Percentiles rank a stretch among this genome's conserved stretches.
These are phyloP conservation scores for Alternaria burnsii DNA, from an alignment of 2,329 filamentous ascomycete genomes.

Conservation along the genomic window DNA sequence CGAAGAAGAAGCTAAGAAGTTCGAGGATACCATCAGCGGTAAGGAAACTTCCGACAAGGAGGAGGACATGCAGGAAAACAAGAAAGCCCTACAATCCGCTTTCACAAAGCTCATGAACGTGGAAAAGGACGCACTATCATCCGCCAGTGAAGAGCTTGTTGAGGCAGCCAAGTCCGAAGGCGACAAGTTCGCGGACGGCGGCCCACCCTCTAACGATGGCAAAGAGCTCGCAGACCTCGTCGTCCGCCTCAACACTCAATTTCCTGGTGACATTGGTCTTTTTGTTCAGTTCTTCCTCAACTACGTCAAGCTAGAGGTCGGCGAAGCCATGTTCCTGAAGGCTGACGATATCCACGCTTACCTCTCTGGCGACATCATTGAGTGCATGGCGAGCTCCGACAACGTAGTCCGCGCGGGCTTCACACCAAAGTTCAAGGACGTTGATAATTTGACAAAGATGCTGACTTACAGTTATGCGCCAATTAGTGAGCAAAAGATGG, in stretches of 20 bases:
- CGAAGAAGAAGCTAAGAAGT: constrained; percentile 57
- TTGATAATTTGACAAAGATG: constrained; percentile 86
- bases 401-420: constrained; percentile 97
- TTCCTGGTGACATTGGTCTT: constrained; percentile 85
- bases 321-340: constrained; percentile 94
- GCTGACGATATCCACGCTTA: constrained; percentile 99
- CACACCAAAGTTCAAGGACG: constrained; percentile 98
- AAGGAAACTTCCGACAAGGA: constrained; percentile 60
- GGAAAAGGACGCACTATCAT: constrained; percentile 69
- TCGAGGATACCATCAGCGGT: constrained; percentile 60
- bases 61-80: constrained; percentile 66
- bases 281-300: constrained; percentile 98
- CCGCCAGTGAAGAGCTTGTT: constrained; percentile 74
- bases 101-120: constrained; percentile 86
- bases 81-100: constrained; percentile 75
- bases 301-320: constrained; percentile 84
- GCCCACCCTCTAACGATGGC: constrained; percentile 72
- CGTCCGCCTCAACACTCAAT: constrained; percentile 78
- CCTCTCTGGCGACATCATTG: constrained; percentile 90
- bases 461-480: constrained; percentile 95
- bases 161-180: constrained; percentile 73
- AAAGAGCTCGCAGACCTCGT: constrained; percentile 80
- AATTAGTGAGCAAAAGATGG: constrained; percentile 94
- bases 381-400: constrained; percentile 99
- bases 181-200: constrained; percentile 76